Evolutionary conservation across 345 rosid genomes (phyloP), one percentile per base, ranked within the genome.

Genomic region (Brassica nigra): DNA sequence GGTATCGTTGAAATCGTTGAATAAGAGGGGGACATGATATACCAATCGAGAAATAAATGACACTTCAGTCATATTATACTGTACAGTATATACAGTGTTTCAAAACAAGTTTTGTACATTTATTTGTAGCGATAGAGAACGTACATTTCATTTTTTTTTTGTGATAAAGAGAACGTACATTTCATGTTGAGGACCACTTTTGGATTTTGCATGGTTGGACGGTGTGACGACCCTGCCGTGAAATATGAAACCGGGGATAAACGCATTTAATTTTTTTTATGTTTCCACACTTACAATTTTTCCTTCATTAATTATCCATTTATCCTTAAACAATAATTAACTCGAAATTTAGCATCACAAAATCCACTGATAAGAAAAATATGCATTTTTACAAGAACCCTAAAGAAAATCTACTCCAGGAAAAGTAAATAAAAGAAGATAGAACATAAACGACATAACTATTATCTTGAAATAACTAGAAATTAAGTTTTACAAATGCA

Each of bases 351-450:
- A 69, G 18, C 33, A 31, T 31, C 52, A 61, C 29, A 31, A 42
- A 42, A 74, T 18, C 3, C 77, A 30, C 39, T 28, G n/a, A 42
- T 3, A 68, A 68, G 6, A 18, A 31, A 36, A 67, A 11, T 5
- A 66, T 55, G 23, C 62, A 47, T 61, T 44, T 61, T 62, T 77
- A 77, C 80, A 77, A 69, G 36, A 62, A 69, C 63, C 10, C 18
- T 61, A 31, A 76, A 20, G 8, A 76, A 44, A 62, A 77, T 30
- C 66, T 67, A 57, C 28, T 29, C 1, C 4, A 44, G 55, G 11
- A 74, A 20, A 49, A 20, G 8, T 3, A 14, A 12, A 47, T 44
- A 6, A 54, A 73, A 28, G 4, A 8, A 59, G 28, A 58, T 58
- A 23, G 30, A 59, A 27, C 57, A 72, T 29, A 62, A 6, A 63